Base-by-base conservation (phyloP, 2,329 filamentous ascomycete genomes). In the Ampelomyces quisqualis region DNA sequence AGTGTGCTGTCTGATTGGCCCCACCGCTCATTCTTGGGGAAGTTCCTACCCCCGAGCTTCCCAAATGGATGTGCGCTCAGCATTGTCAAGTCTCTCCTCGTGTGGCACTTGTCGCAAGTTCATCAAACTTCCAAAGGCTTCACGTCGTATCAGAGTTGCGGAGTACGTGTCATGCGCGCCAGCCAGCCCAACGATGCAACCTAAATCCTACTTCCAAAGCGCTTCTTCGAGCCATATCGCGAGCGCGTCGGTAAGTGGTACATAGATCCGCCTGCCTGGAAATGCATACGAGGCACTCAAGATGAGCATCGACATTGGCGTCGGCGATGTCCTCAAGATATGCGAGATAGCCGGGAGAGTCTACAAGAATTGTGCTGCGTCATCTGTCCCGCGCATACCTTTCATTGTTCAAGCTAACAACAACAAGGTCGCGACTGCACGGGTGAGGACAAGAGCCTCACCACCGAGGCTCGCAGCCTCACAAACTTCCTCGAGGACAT, bases 401-500 rank as follows among this genome's bases (percentile, higher is more conserved):
- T 14, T 11, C 19, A 13, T 5, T 10, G 17, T 7, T 5, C 22
- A n/a, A 15, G 20, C 36, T 47, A 26, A 49, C 30, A 18, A 29
- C 3, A 13, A 34, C n/a, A 4, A 62, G 60, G 61, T 34, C 52
- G 60, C 33, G 60, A 64, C 34, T 62, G 49, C 30, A 50, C 58
- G 3, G 61, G 60, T 10, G 56, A 59, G 37, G 64, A 63, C 51
- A 63, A 58, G 18, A 38, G 47, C 5, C 39, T 65, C 4, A 53
- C 59, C 2, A 48, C 32, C 13, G 52, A 64, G 44, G 49, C 57
- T 15, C 56, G 61, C 7, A 49, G 47, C 29, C 52, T 65, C 7
- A 51, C 51, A 7, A 63, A 62, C 29, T 36, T 60, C 7, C 49
- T 62, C 5, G 51, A 60, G 22, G 60, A 63, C 33, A 51, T 64